Percentiles rank a stretch among this genome's conserved stretches.
phyloP scores from a whole-genome alignment of 768 basidiomycete genomes.

The Auriscalpium vulgare region DNA sequence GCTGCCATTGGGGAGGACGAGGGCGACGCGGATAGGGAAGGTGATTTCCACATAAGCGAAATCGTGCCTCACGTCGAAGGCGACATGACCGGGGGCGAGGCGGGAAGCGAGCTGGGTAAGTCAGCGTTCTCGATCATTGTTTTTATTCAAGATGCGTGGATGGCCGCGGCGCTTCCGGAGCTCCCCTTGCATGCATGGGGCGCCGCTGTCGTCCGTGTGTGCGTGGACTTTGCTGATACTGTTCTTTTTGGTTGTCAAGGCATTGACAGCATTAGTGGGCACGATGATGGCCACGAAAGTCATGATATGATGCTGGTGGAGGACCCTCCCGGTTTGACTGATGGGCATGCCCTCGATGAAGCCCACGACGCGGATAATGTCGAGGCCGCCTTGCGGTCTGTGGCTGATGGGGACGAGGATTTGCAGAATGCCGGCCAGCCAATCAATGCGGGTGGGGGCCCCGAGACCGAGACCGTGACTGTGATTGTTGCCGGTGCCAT shows the following conservation, averaged over 20 bases:
- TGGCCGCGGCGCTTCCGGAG: conserved; percentile 22
- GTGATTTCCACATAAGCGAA: conserved; percentile 11
- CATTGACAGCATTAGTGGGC: conserved; percentile 31
- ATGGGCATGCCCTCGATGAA: conserved; percentile 15
- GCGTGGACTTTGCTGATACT: conserved; percentile 56
- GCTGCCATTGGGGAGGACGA: conserved; percentile 75
- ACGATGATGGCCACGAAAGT: conserved; percentile 16
- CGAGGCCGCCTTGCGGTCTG: not conserved
- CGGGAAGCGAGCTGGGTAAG: conserved; percentile 1
- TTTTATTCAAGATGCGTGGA: conserved; percentile 21
- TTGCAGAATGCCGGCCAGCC: conserved; percentile 1
- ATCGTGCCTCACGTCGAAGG: conserved; percentile 6
- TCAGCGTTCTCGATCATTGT: conserved; percentile 11
- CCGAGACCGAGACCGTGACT: conserved; percentile 5
- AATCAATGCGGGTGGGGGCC: conserved; percentile 4
- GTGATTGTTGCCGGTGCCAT: not conserved
- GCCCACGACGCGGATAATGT: conserved; percentile 10
- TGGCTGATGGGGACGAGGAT: conserved; percentile 7
- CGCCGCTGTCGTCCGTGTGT: conserved; percentile 10
- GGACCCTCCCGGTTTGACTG: conserved; percentile 9
- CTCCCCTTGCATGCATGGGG: conserved; percentile 13
- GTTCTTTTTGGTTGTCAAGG: conserved; percentile 43
- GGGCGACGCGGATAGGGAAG: conserved; percentile 34
- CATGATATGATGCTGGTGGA: conserved; percentile 6
- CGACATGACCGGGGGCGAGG: not conserved